Evolutionary conservation across 164 flowering plant species (phyloP), one percentile per base, ranked within the genome.

Genomic region (Vitis labrusca): DNA sequence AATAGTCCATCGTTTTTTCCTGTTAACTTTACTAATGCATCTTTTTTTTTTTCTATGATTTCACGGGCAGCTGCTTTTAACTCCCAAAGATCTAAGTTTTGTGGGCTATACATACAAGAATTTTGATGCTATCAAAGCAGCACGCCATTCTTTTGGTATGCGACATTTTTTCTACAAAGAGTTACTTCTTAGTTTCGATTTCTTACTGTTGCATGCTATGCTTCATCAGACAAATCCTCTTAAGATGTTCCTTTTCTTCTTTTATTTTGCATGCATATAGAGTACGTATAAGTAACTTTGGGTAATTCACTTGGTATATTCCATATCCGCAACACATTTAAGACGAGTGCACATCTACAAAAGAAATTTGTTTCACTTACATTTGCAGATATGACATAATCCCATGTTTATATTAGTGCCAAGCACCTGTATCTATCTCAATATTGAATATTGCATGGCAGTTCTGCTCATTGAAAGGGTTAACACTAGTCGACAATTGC

Each of bases 41-140:
- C 61, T 60, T 50, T 27, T 48, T 55, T 44, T 50, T 49, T 13
- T 59, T 52, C 48, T 78, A 15, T 63, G 30, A 30, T 10, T 66
- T 62, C 50, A 37, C 69, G 48, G 27, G 58, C 85, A 93, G 97
- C 68, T 75, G 79, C 69, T 79, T 61, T 72, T 86, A 70, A 83
- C 86, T 73, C 85, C 94, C 57, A 73, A 91, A 73, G 94, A 91
- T 81, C 77, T 91, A 62, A 89, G 79, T 82, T 93, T 93, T 78
- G 92, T 93, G 77, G 98, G 97, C 60, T 91, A 91, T 68, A 93
- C 98, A 51, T 93, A 91, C 88, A 88, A 88, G 76, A 88, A 88
- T 56, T 93, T 91, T 74, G 97, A 86, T 50, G 91, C 91, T 56
- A 83, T 92, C 57, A 90, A 87, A 80, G 89, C 86, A 50, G 44